Base-by-base conservation (phyloP, 75 land plant species). In the Chamaecyparis obtusa region DNA sequence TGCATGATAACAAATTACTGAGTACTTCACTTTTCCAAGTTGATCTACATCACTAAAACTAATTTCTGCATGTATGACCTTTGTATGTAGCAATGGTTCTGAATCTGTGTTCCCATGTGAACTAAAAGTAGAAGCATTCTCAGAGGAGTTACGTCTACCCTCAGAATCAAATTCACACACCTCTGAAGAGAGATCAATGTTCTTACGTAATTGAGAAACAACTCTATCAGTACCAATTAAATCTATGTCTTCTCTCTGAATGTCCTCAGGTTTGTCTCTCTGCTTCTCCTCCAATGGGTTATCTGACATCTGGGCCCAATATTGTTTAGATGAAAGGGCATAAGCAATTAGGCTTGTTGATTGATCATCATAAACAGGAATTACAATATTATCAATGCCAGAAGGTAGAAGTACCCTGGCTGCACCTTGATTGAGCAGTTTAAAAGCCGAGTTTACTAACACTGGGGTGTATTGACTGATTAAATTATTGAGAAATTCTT, bases 1-100 rank as follows among this genome's bases (percentile, higher is more conserved):
- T 75, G 97, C 95, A 91, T 94, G 91, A 39, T 93, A 83, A 88
- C 97, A 94, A 74, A 92, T 86, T 13, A 98, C 99, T 19, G 93
- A 89, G 60, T 92, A 97, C 84, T 92, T 94, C 41, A 92, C 88
- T 87, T 92, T 97, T 44, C 91, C 94, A 32, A 84, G 84, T 36
- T 77, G 71, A 48, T 87, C 91, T 35, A 39, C 79, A 76, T 86
- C 83, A 15, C 91, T 90, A 17, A 96, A 87, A 39, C 81, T 54
- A 21, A 95, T 88, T 56, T 92, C 94, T 78, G 90, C 93, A 84
- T 93, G 93, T 35, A 86, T 72, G 54, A 90, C 85, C 36, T 88
- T 90, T 35, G 87, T 30, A 84, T 55, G 64, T 33, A 36, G 32
- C 7, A 35, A 9, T 24, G 37, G 67, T 36, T 36, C 41, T 33